Evolutionary conservation across 1,139 yeast genomes (phyloP), one percentile per base, ranked within the genome.

Genomic region (Hanseniaspora gamundiae): DNA sequence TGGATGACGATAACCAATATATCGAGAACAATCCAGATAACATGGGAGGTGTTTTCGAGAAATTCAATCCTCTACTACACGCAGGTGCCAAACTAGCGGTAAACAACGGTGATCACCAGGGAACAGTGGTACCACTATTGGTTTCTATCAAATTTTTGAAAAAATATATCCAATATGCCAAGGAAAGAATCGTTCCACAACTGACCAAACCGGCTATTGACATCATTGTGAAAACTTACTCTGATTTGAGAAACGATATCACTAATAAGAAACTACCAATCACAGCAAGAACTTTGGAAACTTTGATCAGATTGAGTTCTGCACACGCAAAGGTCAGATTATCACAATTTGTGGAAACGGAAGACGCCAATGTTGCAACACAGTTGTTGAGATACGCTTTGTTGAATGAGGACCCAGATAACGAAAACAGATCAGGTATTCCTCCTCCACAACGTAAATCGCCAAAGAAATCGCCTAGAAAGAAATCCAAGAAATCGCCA

Each of bases 221-320:
- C 45, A 76, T 82, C 57, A 87, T 91, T 56, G 93, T 87, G 22
- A 73, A 73, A 43, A 77, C 84, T 7, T 91, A 91, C 59, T 71
- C 95, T 1, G 77, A 80, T 11, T 71, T 91, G 52, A 75, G 99
- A 67, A 87, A 87, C 58, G 94, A 88, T 54, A 77, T 78, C 45
- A 69, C 78, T 44, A 74, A 91, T 48, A 78, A 84, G 53, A 87
- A 96, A 3, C 83, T 95, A 1, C 98, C 99, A 35, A 86, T 93
- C 52, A 91, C 99, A 2, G 95, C 98, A 20, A 85, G 99, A 78
- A 93, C 98, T 3, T 70, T 91, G 54, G 99, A 91, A 66, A 91
- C 99, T 0, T 71, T 91, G 54, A 91, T 91, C 61, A 94, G 99
- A 70, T 70, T 91, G 49, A 74, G 97, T 1, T 85, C 97, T 1